A percentile compares a stretch with the other conserved stretches of the same genome.
Conservation (phyloP, 495 filamentous ascomycete genomes). For the Platismatia glauca region DNA sequence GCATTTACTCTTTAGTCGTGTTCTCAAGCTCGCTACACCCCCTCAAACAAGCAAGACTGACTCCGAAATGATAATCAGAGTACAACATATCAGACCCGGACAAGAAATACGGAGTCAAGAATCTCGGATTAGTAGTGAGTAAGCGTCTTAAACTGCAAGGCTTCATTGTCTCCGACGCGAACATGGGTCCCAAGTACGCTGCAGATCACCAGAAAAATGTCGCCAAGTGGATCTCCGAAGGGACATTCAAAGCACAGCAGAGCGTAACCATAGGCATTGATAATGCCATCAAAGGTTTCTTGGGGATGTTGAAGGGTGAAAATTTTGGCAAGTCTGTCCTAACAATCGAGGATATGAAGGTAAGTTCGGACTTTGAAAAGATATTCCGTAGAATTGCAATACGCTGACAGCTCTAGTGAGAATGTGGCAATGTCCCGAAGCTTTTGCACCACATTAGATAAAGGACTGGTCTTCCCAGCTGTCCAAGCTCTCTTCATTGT, state of each 20-base stretch:
- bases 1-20: no score
- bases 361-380: background rate
- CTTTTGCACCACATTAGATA: background rate
- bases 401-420: background rate
- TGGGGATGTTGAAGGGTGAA: constrained; percentile 81
- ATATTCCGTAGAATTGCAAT: background rate
- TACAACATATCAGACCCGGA: constrained; percentile 55
- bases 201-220: constrained; percentile 76
- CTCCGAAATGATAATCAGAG: no score
- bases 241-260: constrained; percentile 64
- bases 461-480: background rate
- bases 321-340: constrained; percentile 91
- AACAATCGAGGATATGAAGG: constrained; percentile 43
- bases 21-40: no score
- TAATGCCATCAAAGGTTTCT: constrained; percentile 64
- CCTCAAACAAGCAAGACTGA: no score
- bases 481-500: background rate
- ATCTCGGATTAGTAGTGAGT: constrained; percentile 46
- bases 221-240: constrained; percentile 75
- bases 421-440: background rate
- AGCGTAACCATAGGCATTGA: constrained; percentile 73
- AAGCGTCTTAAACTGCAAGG: constrained; percentile 60
- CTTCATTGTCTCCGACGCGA: constrained; percentile 61
- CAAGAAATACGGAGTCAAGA: constrained; percentile 60
- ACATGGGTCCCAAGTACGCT: constrained; percentile 61